Evolutionary conservation across 1,284 basidiomycete species (phyloP), one percentile per base, ranked within the genome.

Genomic region (Cryptococcus depauperatus): DNA sequence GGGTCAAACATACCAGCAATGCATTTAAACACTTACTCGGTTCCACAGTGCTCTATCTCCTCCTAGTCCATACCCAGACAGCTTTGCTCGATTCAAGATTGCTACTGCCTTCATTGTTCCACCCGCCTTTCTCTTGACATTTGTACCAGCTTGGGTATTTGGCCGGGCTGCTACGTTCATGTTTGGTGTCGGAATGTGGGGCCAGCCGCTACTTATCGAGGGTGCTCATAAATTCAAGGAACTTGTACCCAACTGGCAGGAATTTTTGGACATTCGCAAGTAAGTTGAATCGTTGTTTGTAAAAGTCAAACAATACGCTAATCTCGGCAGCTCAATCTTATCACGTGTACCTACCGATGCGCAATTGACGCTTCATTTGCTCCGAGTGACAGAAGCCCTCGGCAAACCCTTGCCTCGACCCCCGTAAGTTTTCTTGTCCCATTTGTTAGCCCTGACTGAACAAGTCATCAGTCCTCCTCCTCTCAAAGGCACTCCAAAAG

Each of bases 291-390:
- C 30, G 30, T 18, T 21, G 33, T 37, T 10, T 37, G 11, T 2
- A 16, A 26, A n/a, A 5, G 11, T 7, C 5, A 16, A 14, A 27
- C 29, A n/a, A 22, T 14, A 35, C 42, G 3, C 9, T 11, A n/a
- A 35, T 28, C 30, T 30, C 16, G 22, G 18, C 39, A 76, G 75
- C 61, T 74, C 75, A 3, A 54, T 79, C 30, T 59, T 78, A 14
- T 72, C 68, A 19, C 71, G 75, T 9, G 76, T 78, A 0, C 78
- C 78, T 3, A 79, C 78, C 37, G 75, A 79, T 51, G 76, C 77
- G 4, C 78, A 79, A 52, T 69, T 79, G 32, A 75, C 76, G 0
- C 61, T 79, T 4, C 75, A 77, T 26, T 58, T 79, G 25, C 61
- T 78, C 3, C 71, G 77, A 13, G 71, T 77, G 23, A 74, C 70